Evolutionary conservation across 345 rosid genomes (phyloP).

Genomic region (Physaria fendleri): DNA sequence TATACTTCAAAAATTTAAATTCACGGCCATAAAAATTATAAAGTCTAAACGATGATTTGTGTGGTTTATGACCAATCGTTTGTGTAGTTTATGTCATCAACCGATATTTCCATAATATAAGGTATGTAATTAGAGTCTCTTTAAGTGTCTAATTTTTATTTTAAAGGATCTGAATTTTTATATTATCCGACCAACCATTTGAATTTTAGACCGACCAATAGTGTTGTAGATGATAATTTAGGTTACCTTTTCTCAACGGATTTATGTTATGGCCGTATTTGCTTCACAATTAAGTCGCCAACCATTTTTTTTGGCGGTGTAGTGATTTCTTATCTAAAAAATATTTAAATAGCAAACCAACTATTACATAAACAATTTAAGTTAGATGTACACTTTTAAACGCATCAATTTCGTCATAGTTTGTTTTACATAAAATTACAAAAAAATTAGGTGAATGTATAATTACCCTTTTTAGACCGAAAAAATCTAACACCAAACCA

Average conservation of each 20-base stretch:
- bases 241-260: background rate
- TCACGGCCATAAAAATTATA: no score
- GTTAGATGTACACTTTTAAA: background rate
- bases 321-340: background rate
- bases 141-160: no score
- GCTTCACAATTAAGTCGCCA: slow-evolving; percentile 6
- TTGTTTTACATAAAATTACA: background rate
- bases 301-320: slow-evolving; percentile 13
- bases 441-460: slow-evolving; percentile 13
- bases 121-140: no score
- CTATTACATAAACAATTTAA: slow-evolving; percentile 4
- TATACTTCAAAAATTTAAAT: no score
- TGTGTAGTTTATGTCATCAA: no score
- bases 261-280: background rate
- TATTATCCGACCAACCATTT: no score
- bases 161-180: no score
- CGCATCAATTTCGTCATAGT: background rate
- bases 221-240: background rate
- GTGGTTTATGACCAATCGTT: no score
- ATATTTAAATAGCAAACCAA: slow-evolving; percentile 2
- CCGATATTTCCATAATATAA: no score
- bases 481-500: slow-evolving; percentile 4
- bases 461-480: background rate
- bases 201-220: no score
- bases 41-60: no score